Evolutionary conservation across 306 rosid species (phyloP).

Genomic region (Lagenaria siceraria): DNA sequence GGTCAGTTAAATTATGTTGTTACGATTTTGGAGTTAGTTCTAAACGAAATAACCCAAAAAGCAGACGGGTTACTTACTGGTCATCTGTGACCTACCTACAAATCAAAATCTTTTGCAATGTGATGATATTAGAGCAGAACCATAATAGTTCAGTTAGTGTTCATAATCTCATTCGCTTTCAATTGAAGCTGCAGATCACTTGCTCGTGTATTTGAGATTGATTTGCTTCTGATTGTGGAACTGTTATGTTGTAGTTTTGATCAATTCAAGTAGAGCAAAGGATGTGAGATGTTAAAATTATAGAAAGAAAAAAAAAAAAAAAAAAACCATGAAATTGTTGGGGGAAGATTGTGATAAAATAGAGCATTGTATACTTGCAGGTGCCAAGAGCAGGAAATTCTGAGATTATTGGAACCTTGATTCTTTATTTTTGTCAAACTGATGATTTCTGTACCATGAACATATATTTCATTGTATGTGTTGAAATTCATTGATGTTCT

Average conservation of each 20-base stretch:
- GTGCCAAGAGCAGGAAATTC: constrained; percentile 17
- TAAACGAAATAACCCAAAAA: constrained; percentile 15
- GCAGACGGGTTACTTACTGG: background rate
- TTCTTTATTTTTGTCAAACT: constrained; percentile 31
- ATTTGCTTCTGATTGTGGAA: background rate
- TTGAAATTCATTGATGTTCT: constrained; percentile 19
- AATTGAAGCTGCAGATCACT: background rate
- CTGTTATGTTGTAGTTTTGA: background rate
- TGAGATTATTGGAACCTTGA: constrained; percentile 24
- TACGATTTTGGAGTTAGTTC: constrained; percentile 9
- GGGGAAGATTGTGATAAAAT: background rate
- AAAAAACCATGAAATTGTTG: background rate
- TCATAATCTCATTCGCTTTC: background rate
- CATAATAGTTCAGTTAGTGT: background rate
- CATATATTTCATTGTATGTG: constrained; percentile 14
- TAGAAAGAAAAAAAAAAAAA: background rate
- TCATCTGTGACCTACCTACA: background rate
- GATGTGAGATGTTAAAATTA: constrained; percentile 2
- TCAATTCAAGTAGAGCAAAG: background rate
- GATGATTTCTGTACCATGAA: constrained; percentile 23
- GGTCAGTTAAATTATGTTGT: constrained; percentile 44
- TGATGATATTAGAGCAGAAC: background rate
- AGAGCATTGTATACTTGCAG: constrained; percentile 15
- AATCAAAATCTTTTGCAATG: background rate
- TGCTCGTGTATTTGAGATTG: background rate